Base-by-base conservation (phyloP, 2,329 filamentous ascomycete genomes). In the Fusarium veterinarium region DNA sequence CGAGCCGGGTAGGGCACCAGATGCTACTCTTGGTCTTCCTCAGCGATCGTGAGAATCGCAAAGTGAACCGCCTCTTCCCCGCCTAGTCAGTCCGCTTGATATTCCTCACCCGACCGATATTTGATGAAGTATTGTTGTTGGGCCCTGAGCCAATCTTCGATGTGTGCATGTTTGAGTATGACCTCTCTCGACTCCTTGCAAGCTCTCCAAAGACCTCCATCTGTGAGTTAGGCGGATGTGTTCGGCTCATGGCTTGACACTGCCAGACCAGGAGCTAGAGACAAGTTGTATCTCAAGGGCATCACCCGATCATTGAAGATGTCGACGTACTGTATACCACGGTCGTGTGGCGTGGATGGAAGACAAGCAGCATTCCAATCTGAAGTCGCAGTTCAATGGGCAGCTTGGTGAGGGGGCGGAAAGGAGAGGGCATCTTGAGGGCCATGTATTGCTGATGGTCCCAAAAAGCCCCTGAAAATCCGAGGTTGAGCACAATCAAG, bases 141-240 rank as follows among this genome's bases (percentile, higher is more conserved):
- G 25, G 25, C 25, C 25, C n/a, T 46, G 30, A 25, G 5, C 33
- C 33, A 61, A 8, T 25, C 20, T 2, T 45, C 6, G n/a, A 48
- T 12, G 17, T 41, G 20, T 13, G 30, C 23, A 10, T 46, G 7
- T 19, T n/a, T 11, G 16, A 14, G 3, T 6, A 49, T 23, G 12
- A 53, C 52, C 3, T 33, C 23, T 31, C 62, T 53, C 4, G 62
- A 60, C 35, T 67, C 62, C 13, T 60, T 44, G 9, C 53, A 67
- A 9, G 57, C 53, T 6, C 10, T 52, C 67, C 58, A 45, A 12
- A 57, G 62, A 5, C 58, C 67, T 8, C 25, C 31, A 45, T 64
- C 16, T 17, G 42, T 63, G 8, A 57, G 16, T 10, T 31, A 67
- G 48, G 58, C 67, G 5, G 62, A 67, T 41, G 31, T 42, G 10